A percentile compares a stretch with the other conserved stretches of the same genome.
phyloP scores from a whole-genome alignment of 2,329 filamentous ascomycete species.

The Pseudohalonectria lignicola region DNA sequence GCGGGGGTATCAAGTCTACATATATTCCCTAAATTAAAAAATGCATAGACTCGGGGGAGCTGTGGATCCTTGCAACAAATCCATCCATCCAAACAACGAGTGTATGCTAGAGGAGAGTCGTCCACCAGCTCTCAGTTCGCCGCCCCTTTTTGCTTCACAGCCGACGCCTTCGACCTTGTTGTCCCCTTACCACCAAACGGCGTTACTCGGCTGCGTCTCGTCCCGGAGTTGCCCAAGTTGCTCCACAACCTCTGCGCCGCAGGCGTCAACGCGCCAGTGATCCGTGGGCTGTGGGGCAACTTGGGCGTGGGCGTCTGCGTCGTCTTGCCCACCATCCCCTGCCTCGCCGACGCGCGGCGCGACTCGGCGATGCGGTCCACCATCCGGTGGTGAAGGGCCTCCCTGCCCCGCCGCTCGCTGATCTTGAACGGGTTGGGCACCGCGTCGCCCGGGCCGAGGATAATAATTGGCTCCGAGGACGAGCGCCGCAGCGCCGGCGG shows the following conservation, averaged over 20 bases:
- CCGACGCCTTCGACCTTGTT: slow-evolving; percentile 1
- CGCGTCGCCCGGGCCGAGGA: slow-evolving; percentile 48
- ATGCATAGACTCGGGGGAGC: no score
- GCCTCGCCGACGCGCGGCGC: slow-evolving; percentile 51
- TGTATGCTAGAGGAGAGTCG: no score
- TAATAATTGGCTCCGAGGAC: slow-evolving; percentile 28
- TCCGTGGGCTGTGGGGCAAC: slow-evolving; percentile 55
- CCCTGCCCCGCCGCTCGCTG: slow-evolving; percentile 61
- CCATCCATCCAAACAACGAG: no score
- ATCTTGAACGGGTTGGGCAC: slow-evolving; percentile 73
- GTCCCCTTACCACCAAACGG: slow-evolving; percentile 2
- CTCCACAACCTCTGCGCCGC: slow-evolving; percentile 61
- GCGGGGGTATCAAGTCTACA: no score
- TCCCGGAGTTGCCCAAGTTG: slow-evolving; percentile 37
- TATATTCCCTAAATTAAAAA: no score
- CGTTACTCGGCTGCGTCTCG: slow-evolving; percentile 4
- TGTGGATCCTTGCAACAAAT: no score
- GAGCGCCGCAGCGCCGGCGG: slow-evolving; percentile 20
- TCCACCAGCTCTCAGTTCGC: no score
- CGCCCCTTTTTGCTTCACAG: no score
- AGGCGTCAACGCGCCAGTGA: slow-evolving; percentile 53
- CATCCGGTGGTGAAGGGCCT: slow-evolving; percentile 75
- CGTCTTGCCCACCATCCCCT: slow-evolving; percentile 48
- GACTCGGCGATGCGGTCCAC: slow-evolving; percentile 70
- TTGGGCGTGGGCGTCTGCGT: slow-evolving; percentile 54